Evolutionary conservation across 257 asterid genomes (phyloP), one percentile per base, ranked within the genome.

Genomic region (Nicotiana undulata): DNA sequence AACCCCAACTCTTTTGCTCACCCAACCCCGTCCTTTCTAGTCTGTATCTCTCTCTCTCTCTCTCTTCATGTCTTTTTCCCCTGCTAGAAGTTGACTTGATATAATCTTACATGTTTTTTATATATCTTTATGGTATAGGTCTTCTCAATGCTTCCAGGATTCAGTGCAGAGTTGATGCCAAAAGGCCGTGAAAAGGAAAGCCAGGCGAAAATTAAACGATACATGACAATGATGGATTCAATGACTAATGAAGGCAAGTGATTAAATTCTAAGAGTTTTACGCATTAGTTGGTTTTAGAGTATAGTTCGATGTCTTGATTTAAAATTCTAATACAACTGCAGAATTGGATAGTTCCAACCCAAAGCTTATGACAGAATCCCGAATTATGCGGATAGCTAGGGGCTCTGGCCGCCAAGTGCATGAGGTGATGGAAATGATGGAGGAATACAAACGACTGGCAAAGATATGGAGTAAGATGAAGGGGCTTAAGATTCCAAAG

Each of bases 161-260:
- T 91, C 78, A 91, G 95, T 85, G 89, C 91, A 66, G 98, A 94
- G 90, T 86, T 92, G 87, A 94, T 96, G 98, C 98, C 99, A 63
- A 86, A 96, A 88, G 98, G 98, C 34, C 97, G 85, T 64, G 99
- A 94, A 85, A 91, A 92, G 84, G 98, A 92, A 90, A 96, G 97
- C 84, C 98, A 90, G 83, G 88, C 98, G 20, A 96, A 96, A 88
- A 85, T 94, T 34, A 92, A 96, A 87, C 87, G 98, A 79, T 96
- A 91, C 83, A 92, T 92, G 99, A 96, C 98, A 58, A 94, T 96
- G 97, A 91, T 94, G 99, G 99, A 96, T 84, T 96, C 99, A 2
- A 96, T 96, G 99, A 96, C 98, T 58, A 91, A 96, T 77, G 93
- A 94, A 90, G 99, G 98, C 81, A 84, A 88, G 96, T 65, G 74